A percentile compares a stretch with the other conserved stretches of the same genome.
Evolutionary conservation across 2,329 filamentous ascomycete genomes (phyloP).

Genomic region (Beauveria sp.): DNA sequence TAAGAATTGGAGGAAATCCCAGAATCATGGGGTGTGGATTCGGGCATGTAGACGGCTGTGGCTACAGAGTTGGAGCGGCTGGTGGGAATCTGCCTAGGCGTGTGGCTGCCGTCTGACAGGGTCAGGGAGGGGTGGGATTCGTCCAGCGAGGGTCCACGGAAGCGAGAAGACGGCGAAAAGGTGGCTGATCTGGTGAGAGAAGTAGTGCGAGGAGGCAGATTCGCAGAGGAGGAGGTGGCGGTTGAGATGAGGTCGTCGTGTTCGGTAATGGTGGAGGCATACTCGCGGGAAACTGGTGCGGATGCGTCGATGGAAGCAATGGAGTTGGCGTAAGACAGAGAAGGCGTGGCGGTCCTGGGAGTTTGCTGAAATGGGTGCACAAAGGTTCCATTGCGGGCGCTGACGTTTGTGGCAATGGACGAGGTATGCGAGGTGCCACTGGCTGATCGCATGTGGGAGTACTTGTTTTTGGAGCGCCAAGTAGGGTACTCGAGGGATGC

Average conservation of each 20-base stretch:
- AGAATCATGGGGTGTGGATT: conserved; percentile 21
- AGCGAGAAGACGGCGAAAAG: conserved; percentile 6
- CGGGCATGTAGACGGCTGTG: background rate
- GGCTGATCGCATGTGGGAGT: conserved; percentile 50
- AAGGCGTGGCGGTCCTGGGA: conserved; percentile 53
- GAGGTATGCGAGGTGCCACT: conserved; percentile 52
- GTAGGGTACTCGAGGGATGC: conserved; percentile 24
- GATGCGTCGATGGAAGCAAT: conserved; percentile 42
- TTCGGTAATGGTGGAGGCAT: conserved; percentile 49
- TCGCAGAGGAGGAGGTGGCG: conserved; percentile 12
- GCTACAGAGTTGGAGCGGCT: conserved; percentile 22
- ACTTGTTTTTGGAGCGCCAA: conserved; percentile 30
- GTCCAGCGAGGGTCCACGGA: conserved; percentile 12
- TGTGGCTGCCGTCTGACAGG: conserved; percentile 25
- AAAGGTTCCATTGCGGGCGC: conserved; percentile 41
- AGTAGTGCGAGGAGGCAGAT: conserved; percentile 11
- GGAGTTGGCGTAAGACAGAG: conserved; percentile 51
- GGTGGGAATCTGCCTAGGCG: conserved; percentile 19
- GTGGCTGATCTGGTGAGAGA: conserved; percentile 9
- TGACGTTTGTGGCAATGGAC: conserved; percentile 46
- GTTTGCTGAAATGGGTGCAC: conserved; percentile 60
- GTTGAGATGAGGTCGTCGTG: conserved; percentile 35
- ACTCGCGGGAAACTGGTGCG: conserved; percentile 35
- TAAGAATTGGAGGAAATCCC: conserved; percentile 24
- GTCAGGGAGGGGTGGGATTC: conserved; percentile 27